Percentiles rank a stretch among this genome's conserved stretches.
Evolutionary conservation across 129 eudicot species (phyloP).

Genomic region (Tagetes patula): DNA sequence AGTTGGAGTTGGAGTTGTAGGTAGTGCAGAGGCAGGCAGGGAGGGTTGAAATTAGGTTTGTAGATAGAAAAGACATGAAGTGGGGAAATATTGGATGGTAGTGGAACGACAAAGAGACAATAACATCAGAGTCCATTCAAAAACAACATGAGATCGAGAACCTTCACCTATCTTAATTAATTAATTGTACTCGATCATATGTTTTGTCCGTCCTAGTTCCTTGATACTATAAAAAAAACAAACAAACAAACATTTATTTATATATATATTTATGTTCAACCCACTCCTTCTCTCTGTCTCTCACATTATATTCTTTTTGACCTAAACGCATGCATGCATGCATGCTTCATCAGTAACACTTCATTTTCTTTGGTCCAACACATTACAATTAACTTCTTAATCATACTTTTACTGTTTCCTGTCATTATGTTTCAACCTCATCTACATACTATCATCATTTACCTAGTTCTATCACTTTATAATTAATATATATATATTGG

Average conservation of each 20-base stretch:
- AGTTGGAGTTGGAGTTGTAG: background rate
- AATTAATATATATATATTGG: no score
- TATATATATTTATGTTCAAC: constrained; percentile 15
- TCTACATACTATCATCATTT: no score
- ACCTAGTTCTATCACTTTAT: no score
- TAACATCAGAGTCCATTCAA: constrained; percentile 29
- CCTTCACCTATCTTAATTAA: constrained; percentile 5
- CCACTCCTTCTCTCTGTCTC: constrained; percentile 17
- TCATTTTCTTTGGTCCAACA: no score
- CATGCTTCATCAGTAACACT: no score
- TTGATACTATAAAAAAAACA: constrained; percentile 26
- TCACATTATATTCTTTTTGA: constrained; percentile 30
- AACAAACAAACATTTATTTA: no score
- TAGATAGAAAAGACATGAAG: constrained; percentile 19
- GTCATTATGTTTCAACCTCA: no score
- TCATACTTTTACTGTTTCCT: no score
- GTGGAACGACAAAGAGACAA: constrained; percentile 32
- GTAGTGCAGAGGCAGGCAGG: no score
- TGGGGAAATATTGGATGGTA: constrained; percentile 15
- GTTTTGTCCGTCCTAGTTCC: constrained; percentile 13
- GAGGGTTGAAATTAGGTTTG: constrained; percentile 27
- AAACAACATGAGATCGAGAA: constrained; percentile 18
- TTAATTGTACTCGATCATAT: no score
- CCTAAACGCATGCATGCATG: constrained; percentile 32
- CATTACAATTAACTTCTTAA: no score